Conservation (phyloP, 176 grass and related monocot genomes). For the Tillandsia leiboldiana region DNA sequence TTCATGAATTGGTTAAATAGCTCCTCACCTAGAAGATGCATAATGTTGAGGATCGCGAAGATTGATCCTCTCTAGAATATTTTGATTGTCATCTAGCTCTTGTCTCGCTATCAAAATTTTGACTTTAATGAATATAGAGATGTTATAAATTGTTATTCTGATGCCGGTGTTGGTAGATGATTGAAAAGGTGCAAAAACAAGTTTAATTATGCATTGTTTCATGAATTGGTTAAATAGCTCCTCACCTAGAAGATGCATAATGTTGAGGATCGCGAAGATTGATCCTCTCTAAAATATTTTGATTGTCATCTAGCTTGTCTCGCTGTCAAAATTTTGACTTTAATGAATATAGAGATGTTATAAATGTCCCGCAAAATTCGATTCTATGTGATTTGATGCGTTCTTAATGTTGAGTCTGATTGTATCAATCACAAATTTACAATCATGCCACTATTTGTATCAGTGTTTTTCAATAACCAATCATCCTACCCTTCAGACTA, state of each 20-base stretch:
- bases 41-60: not conserved
- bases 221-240: too few species aligned
- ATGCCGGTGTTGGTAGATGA: slow-evolving; percentile 10
- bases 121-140: too few species aligned
- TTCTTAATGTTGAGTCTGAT: too few species aligned
- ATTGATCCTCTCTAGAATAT: not conserved
- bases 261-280: not conserved
- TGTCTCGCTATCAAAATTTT: not conserved
- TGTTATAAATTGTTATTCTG: too few species aligned
- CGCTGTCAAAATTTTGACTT: not conserved
- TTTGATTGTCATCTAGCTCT: not conserved
- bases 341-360: not conserved
- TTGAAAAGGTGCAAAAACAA: not conserved
- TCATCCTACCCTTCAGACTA: not conserved
- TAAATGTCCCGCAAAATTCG: too few species aligned
- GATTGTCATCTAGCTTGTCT: not conserved
- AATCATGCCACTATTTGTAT: not conserved
- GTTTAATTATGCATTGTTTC: too few species aligned
- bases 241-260: not conserved
- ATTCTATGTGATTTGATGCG: too few species aligned
- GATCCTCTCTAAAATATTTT: not conserved
- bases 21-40: not conserved
- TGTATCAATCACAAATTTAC: not conserved
- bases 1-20: too few species aligned
- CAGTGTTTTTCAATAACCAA: not conserved